A percentile compares a stretch with the other conserved stretches of the same genome.
Conservation (phyloP, 768 basidiomycete genomes). For the Tephrocybe rancida region DNA sequence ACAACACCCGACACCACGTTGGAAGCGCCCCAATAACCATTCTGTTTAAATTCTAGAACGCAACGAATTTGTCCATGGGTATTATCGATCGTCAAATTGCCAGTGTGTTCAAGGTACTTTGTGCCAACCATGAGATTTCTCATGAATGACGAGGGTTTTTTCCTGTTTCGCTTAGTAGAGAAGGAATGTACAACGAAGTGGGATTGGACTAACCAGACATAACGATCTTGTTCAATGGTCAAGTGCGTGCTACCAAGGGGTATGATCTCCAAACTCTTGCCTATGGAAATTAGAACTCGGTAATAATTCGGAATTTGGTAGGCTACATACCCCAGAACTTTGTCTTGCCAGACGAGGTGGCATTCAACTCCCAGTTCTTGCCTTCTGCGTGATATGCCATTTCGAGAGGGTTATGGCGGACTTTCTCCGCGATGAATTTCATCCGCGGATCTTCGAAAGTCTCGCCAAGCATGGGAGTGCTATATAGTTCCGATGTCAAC, state of each 20-base stretch:
- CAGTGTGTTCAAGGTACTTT: constrained; percentile 87
- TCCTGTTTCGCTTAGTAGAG: constrained; percentile 45
- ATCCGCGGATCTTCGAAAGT: constrained; percentile 84
- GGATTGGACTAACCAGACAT: constrained; percentile 59
- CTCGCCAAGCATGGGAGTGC: constrained; percentile 87
- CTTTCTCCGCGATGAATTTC: constrained; percentile 87
- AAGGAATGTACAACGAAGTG: neutral
- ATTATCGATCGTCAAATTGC: constrained; percentile 78
- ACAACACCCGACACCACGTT: constrained; percentile 73
- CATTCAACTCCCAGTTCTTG: constrained; percentile 71
- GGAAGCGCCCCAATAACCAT: constrained; percentile 79
- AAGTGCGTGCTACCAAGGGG: constrained; percentile 74
- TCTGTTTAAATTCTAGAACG: constrained; percentile 83
- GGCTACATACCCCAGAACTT: constrained; percentile 83
- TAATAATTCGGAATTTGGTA: constrained; percentile 8
- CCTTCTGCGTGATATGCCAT: constrained; percentile 88
- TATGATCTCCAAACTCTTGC: constrained; percentile 89
- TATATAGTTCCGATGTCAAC: constrained; percentile 29
- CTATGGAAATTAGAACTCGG: constrained; percentile 37
- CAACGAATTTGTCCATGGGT: constrained; percentile 55
- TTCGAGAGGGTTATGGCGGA: constrained; percentile 81
- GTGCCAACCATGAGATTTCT: constrained; percentile 89
- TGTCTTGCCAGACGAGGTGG: constrained; percentile 80
- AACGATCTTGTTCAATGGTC: constrained; percentile 66
- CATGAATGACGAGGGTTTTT: constrained; percentile 86